These are phyloP conservation scores for Colletotrichum nymphaeae DNA, from an alignment of 2,329 filamentous ascomycete genomes.

Conservation along the genomic window DNA sequence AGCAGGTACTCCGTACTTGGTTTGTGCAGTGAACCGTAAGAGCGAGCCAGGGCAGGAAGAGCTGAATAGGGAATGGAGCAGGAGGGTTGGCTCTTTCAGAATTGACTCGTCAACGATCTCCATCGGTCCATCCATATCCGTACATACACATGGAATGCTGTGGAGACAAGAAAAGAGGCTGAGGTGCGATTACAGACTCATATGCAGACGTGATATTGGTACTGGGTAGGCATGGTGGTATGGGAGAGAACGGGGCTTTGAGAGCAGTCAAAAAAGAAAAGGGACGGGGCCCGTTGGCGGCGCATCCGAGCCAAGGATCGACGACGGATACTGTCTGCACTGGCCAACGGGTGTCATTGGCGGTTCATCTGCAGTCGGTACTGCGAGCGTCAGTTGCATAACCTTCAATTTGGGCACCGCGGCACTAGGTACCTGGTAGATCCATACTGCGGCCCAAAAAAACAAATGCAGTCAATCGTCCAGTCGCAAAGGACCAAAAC, in stretches of 20 bases:
- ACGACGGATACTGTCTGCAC: slow-evolving; percentile 26
- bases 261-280: not conserved
- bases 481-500: not conserved
- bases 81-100: not conserved
- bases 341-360: slow-evolving; percentile 12
- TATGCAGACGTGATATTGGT: slow-evolving; percentile 16
- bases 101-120: not conserved
- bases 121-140: not conserved
- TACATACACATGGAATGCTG: not conserved
- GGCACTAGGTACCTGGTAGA: not conserved
- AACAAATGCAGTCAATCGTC: not conserved
- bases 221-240: not conserved
- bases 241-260: slow-evolving; percentile 12
- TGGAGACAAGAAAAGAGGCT: not conserved
- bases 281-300: not conserved
- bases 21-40: not conserved
- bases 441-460: not conserved
- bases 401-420: not conserved
- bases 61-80: not conserved
- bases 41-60: not conserved
- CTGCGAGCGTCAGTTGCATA: slow-evolving; percentile 14
- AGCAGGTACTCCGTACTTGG: not conserved
- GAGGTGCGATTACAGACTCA: not conserved
- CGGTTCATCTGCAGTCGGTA: not conserved
- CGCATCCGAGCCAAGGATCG: slow-evolving; percentile 31